Base-by-base conservation (phyloP, 2,329 filamentous ascomycete genomes). In the Penicillium digitatum region DNA sequence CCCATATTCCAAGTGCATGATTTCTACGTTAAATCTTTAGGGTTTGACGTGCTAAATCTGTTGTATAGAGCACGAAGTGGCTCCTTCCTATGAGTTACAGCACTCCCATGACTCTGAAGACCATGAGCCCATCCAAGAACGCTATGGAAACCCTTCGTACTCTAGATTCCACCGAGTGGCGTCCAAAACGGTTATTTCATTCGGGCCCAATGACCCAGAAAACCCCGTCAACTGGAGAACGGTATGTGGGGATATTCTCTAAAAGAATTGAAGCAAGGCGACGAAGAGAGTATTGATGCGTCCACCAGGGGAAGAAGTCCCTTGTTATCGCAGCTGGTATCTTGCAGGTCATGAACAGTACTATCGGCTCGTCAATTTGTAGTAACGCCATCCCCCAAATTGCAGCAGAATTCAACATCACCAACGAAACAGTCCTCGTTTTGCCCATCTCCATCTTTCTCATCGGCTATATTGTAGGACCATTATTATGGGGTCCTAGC, bases 401-500 rank as follows among this genome's bases (percentile, higher is more conserved):
- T 35, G 66, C 70, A 5, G 52, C 66, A 37, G 64, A 74, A 18
- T 74, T 73, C 48, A 50, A 69, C 32, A 62, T 73, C 40, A 68
- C 66, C 10, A 68, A 68, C 38, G 42, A 71, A 32, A 58, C 71
- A 48, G 62, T 69, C 12, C 60, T 74, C 1, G 72, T 72, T 8
- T 61, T 76, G 6, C 72, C 72, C 0, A 74, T 75, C 40, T 76
- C 74, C 2, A 61, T 74, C 18, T 76, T 74, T 52, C 62, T 76
- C 0, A 64, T 75, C 10, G 74, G 74, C 12, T 76, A 75, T 51
- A 69, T 74, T 39, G 47, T 78, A 26, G 77, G 76, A 0, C 77
- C 77, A 0, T 65, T 78, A 10, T 43, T 79, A 4, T 78, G 72
- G 51, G 75, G 74, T 0, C 77, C 77, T 0, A 63, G 77, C 12